A percentile compares a stretch with the other conserved stretches of the same genome.
Conservation (phyloP, 768 basidiomycete species). For the Russula abietina region DNA sequence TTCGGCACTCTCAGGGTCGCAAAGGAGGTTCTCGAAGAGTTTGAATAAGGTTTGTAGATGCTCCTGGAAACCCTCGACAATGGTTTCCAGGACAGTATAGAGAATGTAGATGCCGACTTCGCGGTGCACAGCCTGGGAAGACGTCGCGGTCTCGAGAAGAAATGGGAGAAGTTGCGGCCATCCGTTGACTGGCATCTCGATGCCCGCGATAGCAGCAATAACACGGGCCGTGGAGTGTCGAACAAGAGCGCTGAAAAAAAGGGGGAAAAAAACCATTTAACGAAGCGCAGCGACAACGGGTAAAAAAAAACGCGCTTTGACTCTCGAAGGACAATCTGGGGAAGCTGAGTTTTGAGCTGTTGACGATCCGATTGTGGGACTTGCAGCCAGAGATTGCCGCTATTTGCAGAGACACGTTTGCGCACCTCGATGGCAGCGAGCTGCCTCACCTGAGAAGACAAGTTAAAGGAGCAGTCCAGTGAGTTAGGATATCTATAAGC, state of each 20-base stretch:
- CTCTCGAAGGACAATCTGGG: constrained; percentile 72
- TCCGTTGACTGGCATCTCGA: constrained; percentile 71
- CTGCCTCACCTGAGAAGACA: constrained; percentile 72
- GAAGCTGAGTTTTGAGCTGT: constrained; percentile 79
- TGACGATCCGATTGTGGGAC: constrained; percentile 62
- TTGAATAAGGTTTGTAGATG: constrained; percentile 70
- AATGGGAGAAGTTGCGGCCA: constrained; percentile 90
- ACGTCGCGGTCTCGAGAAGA: constrained; percentile 71
- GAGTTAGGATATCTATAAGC: neutral
- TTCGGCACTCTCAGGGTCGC: constrained; percentile 81
- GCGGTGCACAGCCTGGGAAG: constrained; percentile 64
- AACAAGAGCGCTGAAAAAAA: constrained; percentile 64
- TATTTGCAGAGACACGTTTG: constrained; percentile 80
- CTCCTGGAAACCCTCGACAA: constrained; percentile 83
- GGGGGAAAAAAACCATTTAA: constrained; percentile 12
- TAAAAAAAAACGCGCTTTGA: constrained; percentile 49
- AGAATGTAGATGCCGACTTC: constrained; percentile 90
- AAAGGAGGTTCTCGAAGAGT: constrained; percentile 65
- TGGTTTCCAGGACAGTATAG: constrained; percentile 85
- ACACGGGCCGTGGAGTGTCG: constrained; percentile 91
- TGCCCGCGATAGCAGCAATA: constrained; percentile 84
- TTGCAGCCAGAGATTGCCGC: constrained; percentile 75
- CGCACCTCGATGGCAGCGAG: constrained; percentile 94
- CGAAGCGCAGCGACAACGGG: constrained; percentile 9
- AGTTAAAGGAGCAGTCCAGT: neutral